Base-by-base conservation (phyloP, 2,329 filamentous ascomycete species). In the Aspergillus sp. region DNA sequence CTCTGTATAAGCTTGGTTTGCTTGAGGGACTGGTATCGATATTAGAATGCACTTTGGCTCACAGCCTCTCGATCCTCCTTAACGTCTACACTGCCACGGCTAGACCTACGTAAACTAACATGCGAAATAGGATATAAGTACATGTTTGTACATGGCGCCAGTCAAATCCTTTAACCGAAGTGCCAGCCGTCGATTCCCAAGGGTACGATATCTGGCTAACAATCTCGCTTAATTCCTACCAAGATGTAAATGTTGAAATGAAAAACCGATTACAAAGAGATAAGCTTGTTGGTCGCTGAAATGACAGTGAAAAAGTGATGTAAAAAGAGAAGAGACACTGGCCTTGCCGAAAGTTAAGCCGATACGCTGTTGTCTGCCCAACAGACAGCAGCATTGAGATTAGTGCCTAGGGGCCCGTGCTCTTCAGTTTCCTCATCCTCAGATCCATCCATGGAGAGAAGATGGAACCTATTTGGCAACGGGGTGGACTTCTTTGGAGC, bases 391-490 rank as follows among this genome's bases (percentile, higher is more conserved):
- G 57, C 59, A 19, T 60, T 55, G 8, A 70, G 48, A 35, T 47
- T 55, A 44, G 56, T 59, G 44, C 52, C 50, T 52, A 70, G 6
- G 27, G 46, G 55, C 33, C 50, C 47, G 27, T 71, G 65, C n/a
- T 74, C 68, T 9, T 75, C 73, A 2, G 37, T 58, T 35, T 60
- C 62, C 12, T 66, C 62, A 54, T 77, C 74, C 6, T 76, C 76
- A 4, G 72, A 70, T 17, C 73, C 79, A 50, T 84, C 82, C 14
- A 85, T 65, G 44, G 80, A 78, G 11, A 90, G 77, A 56, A 87
- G 68, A 49, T 84, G 77, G 69, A 90, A 90, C 6, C 87, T 83
- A 66, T 90, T 90, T 55, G 78, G 69, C 39, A 61, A 61, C 40
- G 65, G 61, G 56, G 56, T 55, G 21, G 56, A 52, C 63, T 75